Evolutionary conservation across 2,329 filamentous ascomycete genomes (phyloP).

Genomic region (Herpotrichia juniperi): DNA sequence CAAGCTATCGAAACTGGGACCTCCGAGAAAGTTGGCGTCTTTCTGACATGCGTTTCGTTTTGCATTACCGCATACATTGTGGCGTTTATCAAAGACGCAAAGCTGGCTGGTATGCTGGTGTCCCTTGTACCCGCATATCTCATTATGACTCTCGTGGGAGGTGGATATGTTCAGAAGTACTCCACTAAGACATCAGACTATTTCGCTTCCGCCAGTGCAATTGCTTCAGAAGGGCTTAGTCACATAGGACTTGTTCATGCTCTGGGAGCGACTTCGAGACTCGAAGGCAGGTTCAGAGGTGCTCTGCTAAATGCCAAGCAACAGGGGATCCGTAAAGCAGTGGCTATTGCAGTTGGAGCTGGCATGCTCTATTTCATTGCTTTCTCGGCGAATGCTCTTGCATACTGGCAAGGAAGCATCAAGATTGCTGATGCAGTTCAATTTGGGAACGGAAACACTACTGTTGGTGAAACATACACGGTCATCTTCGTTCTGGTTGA

Average conservation of each 20-base stretch:
- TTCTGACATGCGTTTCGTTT: conserved; percentile 66
- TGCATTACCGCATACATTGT: conserved; percentile 72
- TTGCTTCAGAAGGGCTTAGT: conserved; percentile 67
- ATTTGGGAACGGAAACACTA: conserved; percentile 32
- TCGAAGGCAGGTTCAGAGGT: conserved; percentile 65
- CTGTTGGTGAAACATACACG: conserved; percentile 58
- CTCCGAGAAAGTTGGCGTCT: conserved; percentile 73
- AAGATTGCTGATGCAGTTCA: conserved; percentile 56
- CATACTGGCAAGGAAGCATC: conserved; percentile 70
- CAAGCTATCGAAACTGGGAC: conserved; percentile 71
- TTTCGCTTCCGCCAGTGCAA: conserved; percentile 64
- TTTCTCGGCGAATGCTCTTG: conserved; percentile 69
- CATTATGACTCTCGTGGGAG: conserved; percentile 63
- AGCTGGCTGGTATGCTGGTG: conserved; percentile 68
- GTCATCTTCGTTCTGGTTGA: conserved; percentile 63
- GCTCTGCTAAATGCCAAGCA: conserved; percentile 58
- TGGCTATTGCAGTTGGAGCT: conserved; percentile 62
- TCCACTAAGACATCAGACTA: conserved; percentile 57
- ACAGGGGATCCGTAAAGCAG: conserved; percentile 64
- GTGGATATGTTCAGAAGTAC: conserved; percentile 61
- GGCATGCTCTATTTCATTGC: conserved; percentile 71
- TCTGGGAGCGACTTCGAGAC: conserved; percentile 63
- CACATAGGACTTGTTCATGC: conserved; percentile 68
- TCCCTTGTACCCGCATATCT: conserved; percentile 68
- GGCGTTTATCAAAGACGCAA: conserved; percentile 68